phyloP scores from a whole-genome alignment of 345 rosid genomes.

The Rhizophora apiculata region DNA sequence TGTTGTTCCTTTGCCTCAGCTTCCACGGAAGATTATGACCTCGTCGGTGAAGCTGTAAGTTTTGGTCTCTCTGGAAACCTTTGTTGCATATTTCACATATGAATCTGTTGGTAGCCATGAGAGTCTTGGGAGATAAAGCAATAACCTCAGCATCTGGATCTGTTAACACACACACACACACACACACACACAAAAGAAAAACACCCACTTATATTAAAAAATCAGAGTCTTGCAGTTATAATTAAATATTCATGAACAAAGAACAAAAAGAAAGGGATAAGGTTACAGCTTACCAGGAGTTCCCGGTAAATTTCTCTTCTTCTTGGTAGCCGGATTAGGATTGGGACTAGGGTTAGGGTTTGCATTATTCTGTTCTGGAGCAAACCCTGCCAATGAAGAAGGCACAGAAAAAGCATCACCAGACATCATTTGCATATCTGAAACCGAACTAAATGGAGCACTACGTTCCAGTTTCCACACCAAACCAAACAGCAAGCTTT shows the following conservation, averaged over 20 bases:
- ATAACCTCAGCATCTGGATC: conserved; percentile 99
- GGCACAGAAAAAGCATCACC: conserved; percentile 59
- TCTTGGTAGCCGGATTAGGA: conserved; percentile 54
- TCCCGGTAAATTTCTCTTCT: conserved; percentile 90
- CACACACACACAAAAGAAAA: neutral
- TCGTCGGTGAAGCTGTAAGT: conserved; percentile 90
- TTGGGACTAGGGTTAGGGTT: conserved; percentile 64
- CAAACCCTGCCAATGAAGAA: conserved; percentile 43
- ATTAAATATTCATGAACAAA: neutral
- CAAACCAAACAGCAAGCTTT: conserved; percentile 31
- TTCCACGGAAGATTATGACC: conserved; percentile 99
- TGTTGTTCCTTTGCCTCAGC: conserved; percentile 66
- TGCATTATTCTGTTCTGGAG: conserved; percentile 42
- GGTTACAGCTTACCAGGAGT: conserved; percentile 57
- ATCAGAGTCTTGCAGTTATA: neutral
- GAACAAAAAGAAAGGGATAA: neutral
- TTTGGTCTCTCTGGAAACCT: conserved; percentile 96
- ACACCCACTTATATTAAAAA: neutral
- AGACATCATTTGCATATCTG: conserved; percentile 44
- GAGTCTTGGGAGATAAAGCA: conserved; percentile 83
- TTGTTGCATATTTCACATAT: conserved; percentile 93
- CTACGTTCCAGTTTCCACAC: neutral
- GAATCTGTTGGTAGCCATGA: conserved; percentile 93
- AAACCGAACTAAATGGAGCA: neutral
- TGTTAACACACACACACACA: conserved; percentile 15